These are phyloP conservation scores for Arctium lappa DNA, from an alignment of 129 eudicot species.

Conservation along the genomic window DNA sequence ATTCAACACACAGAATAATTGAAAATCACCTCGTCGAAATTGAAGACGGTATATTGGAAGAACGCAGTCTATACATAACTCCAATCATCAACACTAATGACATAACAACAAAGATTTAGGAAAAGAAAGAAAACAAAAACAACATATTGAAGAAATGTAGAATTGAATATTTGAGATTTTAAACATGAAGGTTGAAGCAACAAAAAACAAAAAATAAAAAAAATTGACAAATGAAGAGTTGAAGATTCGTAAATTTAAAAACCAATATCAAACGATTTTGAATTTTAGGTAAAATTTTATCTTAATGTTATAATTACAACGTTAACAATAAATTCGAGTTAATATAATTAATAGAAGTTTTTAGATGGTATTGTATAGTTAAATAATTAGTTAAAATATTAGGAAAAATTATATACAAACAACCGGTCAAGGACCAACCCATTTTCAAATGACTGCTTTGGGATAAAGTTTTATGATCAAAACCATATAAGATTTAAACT, in stretches of 20 bases:
- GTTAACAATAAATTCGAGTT: background rate
- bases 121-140: background rate
- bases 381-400: no score
- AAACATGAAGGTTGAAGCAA: background rate
- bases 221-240: background rate
- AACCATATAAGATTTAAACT: background rate
- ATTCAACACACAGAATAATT: no score
- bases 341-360: no score
- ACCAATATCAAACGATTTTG: background rate
- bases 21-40: no score
- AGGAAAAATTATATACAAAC: no score
- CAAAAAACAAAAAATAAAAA: no score
- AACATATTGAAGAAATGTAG: background rate
- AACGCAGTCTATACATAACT: background rate
- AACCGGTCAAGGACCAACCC: background rate
- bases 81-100: background rate
- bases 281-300: background rate
- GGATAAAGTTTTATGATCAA: background rate
- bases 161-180: no score
- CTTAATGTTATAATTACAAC: no score
- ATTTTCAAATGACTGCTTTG: no score
- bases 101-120: background rate
- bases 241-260: background rate
- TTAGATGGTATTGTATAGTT: no score
- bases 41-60: background rate